Evolutionary conservation across 352 stramenopile species (phyloP).

Genomic region (Phytophthora uliginosa): DNA sequence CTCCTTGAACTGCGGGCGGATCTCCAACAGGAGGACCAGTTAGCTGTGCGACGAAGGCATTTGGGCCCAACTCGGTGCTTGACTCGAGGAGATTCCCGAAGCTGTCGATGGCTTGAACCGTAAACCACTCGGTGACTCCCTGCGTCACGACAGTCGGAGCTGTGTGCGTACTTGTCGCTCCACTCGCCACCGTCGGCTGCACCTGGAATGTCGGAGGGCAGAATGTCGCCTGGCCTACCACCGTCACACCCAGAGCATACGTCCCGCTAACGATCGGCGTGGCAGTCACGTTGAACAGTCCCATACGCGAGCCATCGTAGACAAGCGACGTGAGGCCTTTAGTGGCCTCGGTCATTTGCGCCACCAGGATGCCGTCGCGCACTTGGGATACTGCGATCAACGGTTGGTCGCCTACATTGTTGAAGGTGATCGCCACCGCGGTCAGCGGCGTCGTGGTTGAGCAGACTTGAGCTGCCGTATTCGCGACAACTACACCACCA

Average conservation of each 20-base stretch:
- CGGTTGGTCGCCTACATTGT: constrained; percentile 52
- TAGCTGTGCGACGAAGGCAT: constrained; percentile 73
- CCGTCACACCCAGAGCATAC: constrained; percentile 70
- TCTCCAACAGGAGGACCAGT: constrained; percentile 40
- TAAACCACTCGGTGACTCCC: constrained; percentile 81
- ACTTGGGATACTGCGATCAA: constrained; percentile 47
- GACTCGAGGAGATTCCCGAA: constrained; percentile 94
- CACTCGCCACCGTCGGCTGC: constrained; percentile 76
- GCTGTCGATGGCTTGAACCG: constrained; percentile 90
- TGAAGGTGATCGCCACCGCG: constrained; percentile 61
- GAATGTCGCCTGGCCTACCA: constrained; percentile 59
- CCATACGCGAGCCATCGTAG: constrained; percentile 66
- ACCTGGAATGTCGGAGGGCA: constrained; percentile 86
- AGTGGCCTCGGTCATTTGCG: constrained; percentile 54
- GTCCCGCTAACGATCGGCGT: constrained; percentile 83
- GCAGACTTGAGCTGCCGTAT: constrained; percentile 42
- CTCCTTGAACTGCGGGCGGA: not conserved
- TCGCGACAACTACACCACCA: constrained; percentile 69
- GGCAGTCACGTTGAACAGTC: constrained; percentile 88
- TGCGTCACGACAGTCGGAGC: constrained; percentile 84
- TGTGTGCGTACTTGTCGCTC: constrained; percentile 78
- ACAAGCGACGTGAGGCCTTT: constrained; percentile 81
- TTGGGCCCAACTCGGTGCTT: constrained; percentile 64
- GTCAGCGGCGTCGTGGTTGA: constrained; percentile 34
- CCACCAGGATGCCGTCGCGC: constrained; percentile 66